These are phyloP conservation scores for Psilocybe subaeruginosa DNA, from an alignment of 768 basidiomycete genomes.

Conservation along the genomic window DNA sequence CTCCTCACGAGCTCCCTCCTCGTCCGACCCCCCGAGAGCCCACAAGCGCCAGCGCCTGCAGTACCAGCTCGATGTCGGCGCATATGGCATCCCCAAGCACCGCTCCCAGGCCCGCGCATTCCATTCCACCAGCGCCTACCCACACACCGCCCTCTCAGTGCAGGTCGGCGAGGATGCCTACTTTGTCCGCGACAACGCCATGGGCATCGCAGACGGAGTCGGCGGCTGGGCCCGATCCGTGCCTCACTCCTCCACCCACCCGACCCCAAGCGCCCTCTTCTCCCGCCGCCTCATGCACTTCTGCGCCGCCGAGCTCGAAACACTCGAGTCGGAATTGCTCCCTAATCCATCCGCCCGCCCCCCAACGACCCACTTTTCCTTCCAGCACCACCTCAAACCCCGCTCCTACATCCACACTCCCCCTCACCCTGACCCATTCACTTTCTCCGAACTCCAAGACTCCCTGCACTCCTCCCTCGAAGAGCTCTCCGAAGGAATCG, in stretches of 20 bases:
- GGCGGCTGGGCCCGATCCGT: conserved; percentile 77
- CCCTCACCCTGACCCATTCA: conserved; percentile 5
- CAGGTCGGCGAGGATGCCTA: conserved; percentile 95
- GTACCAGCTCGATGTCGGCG: conserved; percentile 70
- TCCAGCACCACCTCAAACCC: conserved; percentile 30
- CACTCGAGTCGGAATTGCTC: conserved; percentile 8
- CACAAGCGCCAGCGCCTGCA: conserved; percentile 32
- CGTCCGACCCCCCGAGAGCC: conserved; percentile 26
- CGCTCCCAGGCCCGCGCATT: conserved; percentile 23
- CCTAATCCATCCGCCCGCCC: conserved; percentile 14
- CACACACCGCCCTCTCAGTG: conserved; percentile 51
- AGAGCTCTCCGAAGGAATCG: conserved; percentile 70
- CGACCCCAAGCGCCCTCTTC: conserved; percentile 56
- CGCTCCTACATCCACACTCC: conserved; percentile 15
- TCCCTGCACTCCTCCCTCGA: conserved; percentile 39
- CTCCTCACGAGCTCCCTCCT: conserved; percentile 25
- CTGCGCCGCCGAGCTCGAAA: conserved; percentile 64
- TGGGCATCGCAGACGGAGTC: conserved; percentile 96
- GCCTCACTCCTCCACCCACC: conserved; percentile 22
- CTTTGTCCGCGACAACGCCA: conserved; percentile 78
- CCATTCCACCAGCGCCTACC: conserved; percentile 24
- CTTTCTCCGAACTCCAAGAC: conserved; percentile 30
- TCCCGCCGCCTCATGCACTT: conserved; percentile 87
- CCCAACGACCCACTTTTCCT: conserved; percentile 26
- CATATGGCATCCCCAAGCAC: conserved; percentile 84